phyloP scores from a whole-genome alignment of 306 rosid species.

The Pterocarpus santalinus region DNA sequence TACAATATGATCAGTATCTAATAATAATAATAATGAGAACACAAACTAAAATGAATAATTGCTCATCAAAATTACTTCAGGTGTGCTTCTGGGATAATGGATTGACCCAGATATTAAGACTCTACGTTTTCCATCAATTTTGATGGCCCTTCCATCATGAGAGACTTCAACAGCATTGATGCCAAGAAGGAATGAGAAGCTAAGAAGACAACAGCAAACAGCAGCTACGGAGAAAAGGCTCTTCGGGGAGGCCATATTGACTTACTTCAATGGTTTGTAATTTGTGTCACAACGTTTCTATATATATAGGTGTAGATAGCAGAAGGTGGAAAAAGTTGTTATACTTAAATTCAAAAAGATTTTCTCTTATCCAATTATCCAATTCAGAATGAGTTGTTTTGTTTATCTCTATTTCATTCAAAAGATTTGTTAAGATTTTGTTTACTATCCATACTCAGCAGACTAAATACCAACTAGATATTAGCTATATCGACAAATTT shows the following conservation, averaged over 20 bases:
- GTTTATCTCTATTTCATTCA: background rate
- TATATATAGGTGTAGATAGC: background rate
- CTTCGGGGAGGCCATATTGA: background rate
- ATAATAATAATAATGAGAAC: too few species aligned
- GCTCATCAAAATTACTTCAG: slow-evolving; percentile 38
- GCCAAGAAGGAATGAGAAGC: background rate
- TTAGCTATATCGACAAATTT: too few species aligned
- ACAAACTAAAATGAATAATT: too few species aligned
- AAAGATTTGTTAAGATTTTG: too few species aligned
- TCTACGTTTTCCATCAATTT: slow-evolving; percentile 54
- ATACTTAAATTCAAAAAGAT: background rate
- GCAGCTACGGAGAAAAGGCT: background rate
- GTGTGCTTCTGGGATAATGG: slow-evolving; percentile 71
- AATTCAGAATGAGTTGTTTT: background rate
- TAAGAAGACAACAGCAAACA: background rate
- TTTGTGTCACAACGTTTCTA: background rate
- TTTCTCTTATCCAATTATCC: background rate
- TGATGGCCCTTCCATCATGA: slow-evolving; percentile 60
- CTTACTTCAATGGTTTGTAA: background rate
- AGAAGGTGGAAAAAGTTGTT: background rate
- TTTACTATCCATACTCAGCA: background rate
- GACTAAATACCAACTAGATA: too few species aligned
- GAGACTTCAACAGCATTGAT: slow-evolving; percentile 41
- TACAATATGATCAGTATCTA: too few species aligned
- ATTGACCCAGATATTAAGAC: slow-evolving; percentile 60